These are phyloP conservation scores for Blepharisma stoltei DNA, from an alignment of 73 alveolate genomes.

Conservation along the genomic window DNA sequence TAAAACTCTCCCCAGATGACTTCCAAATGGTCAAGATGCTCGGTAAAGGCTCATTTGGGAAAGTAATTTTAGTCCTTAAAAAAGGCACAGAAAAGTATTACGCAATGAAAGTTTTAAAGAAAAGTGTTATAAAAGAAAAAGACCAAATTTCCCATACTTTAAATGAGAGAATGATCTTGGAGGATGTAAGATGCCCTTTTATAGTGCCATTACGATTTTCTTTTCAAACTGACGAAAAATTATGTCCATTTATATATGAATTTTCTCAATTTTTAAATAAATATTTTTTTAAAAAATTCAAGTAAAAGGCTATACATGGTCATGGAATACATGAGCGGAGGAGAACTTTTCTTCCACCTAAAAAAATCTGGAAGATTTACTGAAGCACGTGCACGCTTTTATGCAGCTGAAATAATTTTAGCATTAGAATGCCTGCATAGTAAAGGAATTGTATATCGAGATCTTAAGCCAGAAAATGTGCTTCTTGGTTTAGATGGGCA, in stretches of 20 bases:
- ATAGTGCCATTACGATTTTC: slow-evolving; percentile 76
- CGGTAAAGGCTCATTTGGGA: slow-evolving; percentile 74
- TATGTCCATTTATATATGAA: no score
- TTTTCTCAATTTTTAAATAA: no score
- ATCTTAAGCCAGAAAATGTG: slow-evolving; percentile 91
- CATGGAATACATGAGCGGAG: slow-evolving; percentile 87
- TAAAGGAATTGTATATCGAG: slow-evolving; percentile 82
- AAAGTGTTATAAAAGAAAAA: slow-evolving; percentile 33
- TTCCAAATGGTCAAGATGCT: slow-evolving; percentile 40
- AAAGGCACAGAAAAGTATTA: slow-evolving; percentile 45
- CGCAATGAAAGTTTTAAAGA: slow-evolving; percentile 67
- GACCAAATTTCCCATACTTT: slow-evolving; percentile 40
- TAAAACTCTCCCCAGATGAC: slow-evolving; percentile 16
- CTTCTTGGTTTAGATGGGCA: slow-evolving; percentile 61
- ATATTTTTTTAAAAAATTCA: no score
- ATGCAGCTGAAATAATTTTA: slow-evolving; percentile 73
- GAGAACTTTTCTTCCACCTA: slow-evolving; percentile 88
- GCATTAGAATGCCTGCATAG: slow-evolving; percentile 87
- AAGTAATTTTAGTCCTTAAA: slow-evolving; percentile 57
- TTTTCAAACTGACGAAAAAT: slow-evolving; percentile 78
- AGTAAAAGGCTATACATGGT: no score
- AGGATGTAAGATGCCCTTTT: slow-evolving; percentile 76
- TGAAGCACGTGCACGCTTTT: slow-evolving; percentile 79
- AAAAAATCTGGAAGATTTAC: slow-evolving; percentile 64
- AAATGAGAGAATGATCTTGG: slow-evolving; percentile 52